Evolutionary conservation across 306 rosid genomes (phyloP), one percentile per base, ranked within the genome.

Genomic region (Cicer arietinum): DNA sequence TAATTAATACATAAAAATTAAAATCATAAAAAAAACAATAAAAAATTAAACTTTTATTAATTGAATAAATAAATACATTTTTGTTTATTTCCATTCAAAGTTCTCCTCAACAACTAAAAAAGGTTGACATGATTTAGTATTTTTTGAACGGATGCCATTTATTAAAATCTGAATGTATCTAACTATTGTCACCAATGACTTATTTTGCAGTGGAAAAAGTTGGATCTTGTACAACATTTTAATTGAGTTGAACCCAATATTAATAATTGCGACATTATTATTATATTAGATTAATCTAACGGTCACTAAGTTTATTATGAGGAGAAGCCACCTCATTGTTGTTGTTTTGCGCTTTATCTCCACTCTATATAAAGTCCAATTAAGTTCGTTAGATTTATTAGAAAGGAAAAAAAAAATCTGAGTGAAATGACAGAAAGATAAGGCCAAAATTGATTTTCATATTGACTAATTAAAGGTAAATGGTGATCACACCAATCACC

Each of bases 401-500:
- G 64, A 56, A 40, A 50, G 57, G 2, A 44, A 6, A 52, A 46
- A 74, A 52, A 20, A 53, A 45, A 61, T 69, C 71, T 57, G n/a
- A 67, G 37, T 79, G 91, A 90, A 51, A 82, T 78, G 95, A 91
- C 95, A 83, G 83, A 75, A 77, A 83, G 70, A 75, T 75, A 83
- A 69, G 44, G 75, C 87, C 93, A 92, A 86, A 88, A 81, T 74
- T 56, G 45, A 83, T 81, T 88, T 82, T 83, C 86, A 83, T 57
- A 81, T 86, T 85, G 89, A 88, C 89, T 79, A 84, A 84, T 81
- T 72, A 83, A 86, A 84, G 79, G 82, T 74, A 51, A 60, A 35
- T 60, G 67, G 6, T 13, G 13, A 60, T 60, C 20, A 60, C 57
- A 67, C 91, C 89, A 80, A 86, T 91, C 97, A 40, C 88, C 67